Percentiles rank a stretch among this genome's conserved stretches.
phyloP scores from a whole-genome alignment of 169 alveolate genomes.

The Eimeria falciformis region DNA sequence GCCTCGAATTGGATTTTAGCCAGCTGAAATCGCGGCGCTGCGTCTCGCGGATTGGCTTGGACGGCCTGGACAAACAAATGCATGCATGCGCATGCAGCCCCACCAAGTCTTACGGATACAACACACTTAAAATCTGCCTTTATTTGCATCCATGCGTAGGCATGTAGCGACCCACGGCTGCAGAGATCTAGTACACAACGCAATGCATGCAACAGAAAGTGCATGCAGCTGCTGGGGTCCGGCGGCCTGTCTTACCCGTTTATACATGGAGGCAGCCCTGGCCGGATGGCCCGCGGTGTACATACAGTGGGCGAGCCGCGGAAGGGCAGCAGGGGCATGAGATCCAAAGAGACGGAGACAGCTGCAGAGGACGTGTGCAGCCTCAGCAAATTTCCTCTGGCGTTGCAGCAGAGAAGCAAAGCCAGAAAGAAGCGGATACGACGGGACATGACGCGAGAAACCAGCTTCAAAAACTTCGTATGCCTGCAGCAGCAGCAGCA shows the following conservation, averaged over 20 bases:
- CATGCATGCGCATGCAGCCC: too few relatives aligned
- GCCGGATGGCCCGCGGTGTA: slow-evolving; percentile 11
- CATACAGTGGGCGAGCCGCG: slow-evolving; percentile 38
- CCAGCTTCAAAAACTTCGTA: slow-evolving; percentile 25
- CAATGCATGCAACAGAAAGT: too few relatives aligned
- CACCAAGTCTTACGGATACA: too few relatives aligned
- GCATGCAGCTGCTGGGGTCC: too few relatives aligned
- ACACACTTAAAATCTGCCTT: too few relatives aligned
- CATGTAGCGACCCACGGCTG: too few relatives aligned
- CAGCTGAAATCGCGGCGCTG: neutral
- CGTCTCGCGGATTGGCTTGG: neutral
- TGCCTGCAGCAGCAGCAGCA: slow-evolving; percentile 17
- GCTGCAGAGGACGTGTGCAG: slow-evolving; percentile 40
- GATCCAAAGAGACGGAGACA: slow-evolving; percentile 16
- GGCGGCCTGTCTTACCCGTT: slow-evolving; percentile 27
- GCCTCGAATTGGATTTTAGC: neutral
- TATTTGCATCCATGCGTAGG: too few relatives aligned
- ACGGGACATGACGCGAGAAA: slow-evolving; percentile 19
- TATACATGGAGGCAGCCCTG: neutral
- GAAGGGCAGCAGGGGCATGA: neutral
- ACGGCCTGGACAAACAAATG: neutral
- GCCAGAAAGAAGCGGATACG: slow-evolving; percentile 11
- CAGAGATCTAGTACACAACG: too few relatives aligned
- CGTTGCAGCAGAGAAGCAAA: slow-evolving; percentile 21
- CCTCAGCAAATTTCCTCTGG: neutral